Conservation (phyloP, 352 stramenopile genomes). For the Phytopythium kandeliae region DNA sequence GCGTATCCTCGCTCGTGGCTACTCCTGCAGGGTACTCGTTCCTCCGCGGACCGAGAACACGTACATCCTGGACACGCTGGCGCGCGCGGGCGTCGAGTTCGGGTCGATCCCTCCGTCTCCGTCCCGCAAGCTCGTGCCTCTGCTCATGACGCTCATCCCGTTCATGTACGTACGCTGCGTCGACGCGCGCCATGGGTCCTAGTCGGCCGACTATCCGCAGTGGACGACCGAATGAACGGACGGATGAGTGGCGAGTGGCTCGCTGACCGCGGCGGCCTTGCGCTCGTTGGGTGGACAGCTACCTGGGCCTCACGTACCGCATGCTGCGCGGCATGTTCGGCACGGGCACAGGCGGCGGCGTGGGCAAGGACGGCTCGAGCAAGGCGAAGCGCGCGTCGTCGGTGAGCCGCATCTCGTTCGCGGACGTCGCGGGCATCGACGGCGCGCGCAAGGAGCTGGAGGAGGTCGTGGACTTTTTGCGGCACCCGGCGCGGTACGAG, state of each 20-base stretch:
- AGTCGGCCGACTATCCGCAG: too few species aligned
- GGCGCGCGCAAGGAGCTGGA: constrained; percentile 91
- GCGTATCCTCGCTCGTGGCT: too few species aligned
- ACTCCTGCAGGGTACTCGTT: constrained; percentile 63
- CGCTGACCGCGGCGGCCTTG: too few species aligned
- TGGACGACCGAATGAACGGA: too few species aligned
- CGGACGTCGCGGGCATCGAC: constrained; percentile 93
- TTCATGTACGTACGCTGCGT: constrained; percentile 75
- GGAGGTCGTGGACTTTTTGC: constrained; percentile 95
- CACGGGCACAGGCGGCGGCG: constrained; percentile 26
- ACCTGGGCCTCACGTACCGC: constrained; percentile 79
- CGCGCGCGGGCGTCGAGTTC: constrained; percentile 62
- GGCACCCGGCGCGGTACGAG: constrained; percentile 88
- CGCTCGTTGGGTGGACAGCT: constrained; percentile 20
- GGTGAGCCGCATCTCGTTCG: constrained; percentile 70
- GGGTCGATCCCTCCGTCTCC: constrained; percentile 46
- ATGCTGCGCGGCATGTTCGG: constrained; percentile 73
- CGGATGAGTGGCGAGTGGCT: too few species aligned
- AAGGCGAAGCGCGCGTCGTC: constrained; percentile 25
- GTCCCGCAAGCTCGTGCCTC: constrained; percentile 35
- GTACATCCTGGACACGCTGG: constrained; percentile 63
- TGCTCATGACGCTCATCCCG: constrained; percentile 63
- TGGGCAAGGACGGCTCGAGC: constrained; percentile 65
- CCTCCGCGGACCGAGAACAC: constrained; percentile 65
- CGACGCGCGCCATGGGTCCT: too few species aligned